A percentile compares a stretch with the other conserved stretches of the same genome.
Conservation (phyloP, 2,329 filamentous ascomycete species). For the Rhinocladiella mackenziei region DNA sequence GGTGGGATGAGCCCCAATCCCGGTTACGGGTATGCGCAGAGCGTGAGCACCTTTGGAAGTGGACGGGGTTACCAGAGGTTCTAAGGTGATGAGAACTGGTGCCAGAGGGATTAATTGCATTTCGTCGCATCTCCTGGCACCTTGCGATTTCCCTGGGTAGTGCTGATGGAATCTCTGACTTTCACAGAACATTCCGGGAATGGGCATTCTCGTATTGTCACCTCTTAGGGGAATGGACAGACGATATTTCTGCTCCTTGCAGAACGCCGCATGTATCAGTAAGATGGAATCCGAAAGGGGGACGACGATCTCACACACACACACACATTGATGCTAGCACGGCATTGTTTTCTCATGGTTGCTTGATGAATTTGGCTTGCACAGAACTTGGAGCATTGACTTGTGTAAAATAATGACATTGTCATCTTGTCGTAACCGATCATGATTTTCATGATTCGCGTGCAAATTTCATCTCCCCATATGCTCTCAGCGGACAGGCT, state of each 20-base stretch:
- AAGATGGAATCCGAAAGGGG: no score
- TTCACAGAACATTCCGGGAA: not conserved
- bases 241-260: no score
- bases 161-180: not conserved
- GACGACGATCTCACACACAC: not conserved
- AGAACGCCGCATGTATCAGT: no score
- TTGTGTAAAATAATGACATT: constrained; percentile 4
- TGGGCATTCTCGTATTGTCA: no score
- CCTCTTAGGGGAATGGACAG: no score
- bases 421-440: no score
- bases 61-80: constrained; percentile 23
- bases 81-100: constrained; percentile 1
- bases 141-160: not conserved
- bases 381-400: no score
- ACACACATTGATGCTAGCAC: not conserved
- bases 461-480: no score
- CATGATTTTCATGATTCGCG: no score
- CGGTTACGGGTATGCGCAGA: constrained; percentile 15
- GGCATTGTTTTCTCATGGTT: not conserved
- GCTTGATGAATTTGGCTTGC: not conserved
- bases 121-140: not conserved
- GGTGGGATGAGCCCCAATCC: constrained; percentile 16
- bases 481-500: no score
- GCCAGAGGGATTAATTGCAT: not conserved
- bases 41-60: constrained; percentile 6